Evolutionary conservation across 768 basidiomycete genomes (phyloP).

Genomic region (Kwoniella dendrophila): DNA sequence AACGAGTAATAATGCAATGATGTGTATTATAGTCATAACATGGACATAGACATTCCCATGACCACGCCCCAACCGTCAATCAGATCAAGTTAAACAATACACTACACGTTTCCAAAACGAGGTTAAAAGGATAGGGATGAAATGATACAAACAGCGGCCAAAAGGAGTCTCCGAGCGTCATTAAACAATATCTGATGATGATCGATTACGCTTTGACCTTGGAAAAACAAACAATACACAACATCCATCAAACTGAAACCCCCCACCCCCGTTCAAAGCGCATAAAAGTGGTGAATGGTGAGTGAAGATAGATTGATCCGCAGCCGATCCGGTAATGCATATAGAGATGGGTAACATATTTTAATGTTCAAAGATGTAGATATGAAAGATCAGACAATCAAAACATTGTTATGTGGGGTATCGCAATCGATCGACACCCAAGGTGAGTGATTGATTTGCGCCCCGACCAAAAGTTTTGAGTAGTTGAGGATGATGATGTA

Average conservation of each 20-base stretch:
- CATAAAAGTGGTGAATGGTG: not conserved
- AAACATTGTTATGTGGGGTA: too few species aligned
- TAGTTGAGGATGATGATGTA: too few species aligned
- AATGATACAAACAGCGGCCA: not conserved
- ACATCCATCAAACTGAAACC: not conserved
- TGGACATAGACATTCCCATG: not conserved
- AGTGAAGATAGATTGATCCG: not conserved
- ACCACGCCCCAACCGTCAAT: conserved; percentile 10
- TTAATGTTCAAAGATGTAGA: too few species aligned
- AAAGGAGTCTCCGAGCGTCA: not conserved
- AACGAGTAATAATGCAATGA: not conserved
- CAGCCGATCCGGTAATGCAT: not conserved
- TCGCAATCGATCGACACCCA: too few species aligned
- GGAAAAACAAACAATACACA: not conserved
- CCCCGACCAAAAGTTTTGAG: too few species aligned
- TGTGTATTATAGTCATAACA: not conserved
- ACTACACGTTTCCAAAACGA: not conserved
- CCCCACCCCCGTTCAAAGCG: conserved; percentile 1
- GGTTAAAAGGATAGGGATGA: not conserved
- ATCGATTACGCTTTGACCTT: not conserved
- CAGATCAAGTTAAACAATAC: not conserved
- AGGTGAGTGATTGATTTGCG: too few species aligned
- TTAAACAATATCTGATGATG: not conserved
- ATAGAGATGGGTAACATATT: not conserved
- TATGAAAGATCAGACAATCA: too few species aligned